A percentile compares a stretch with the other conserved stretches of the same genome.
These are phyloP conservation scores for Barbatosphaeria neglecta DNA, from an alignment of 495 filamentous ascomycete species.

Conservation along the genomic window DNA sequence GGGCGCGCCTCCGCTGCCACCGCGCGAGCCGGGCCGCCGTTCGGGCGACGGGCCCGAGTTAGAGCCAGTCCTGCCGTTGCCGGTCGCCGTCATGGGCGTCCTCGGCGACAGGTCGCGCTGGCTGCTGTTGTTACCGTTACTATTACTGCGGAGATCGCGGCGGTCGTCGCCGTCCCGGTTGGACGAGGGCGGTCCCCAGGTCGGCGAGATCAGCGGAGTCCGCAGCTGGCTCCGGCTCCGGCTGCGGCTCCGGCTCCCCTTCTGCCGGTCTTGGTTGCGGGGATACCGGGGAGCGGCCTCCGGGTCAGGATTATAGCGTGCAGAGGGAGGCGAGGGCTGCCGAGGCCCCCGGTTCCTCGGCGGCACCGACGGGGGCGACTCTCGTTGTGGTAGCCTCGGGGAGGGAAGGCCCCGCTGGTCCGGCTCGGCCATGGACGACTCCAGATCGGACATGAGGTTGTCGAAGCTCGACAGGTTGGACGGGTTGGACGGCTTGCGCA, in stretches of 20 bases:
- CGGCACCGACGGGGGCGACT: conserved; percentile 16
- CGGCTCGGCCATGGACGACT: conserved; percentile 33
- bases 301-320: conserved; percentile 21
- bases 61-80: too few species aligned
- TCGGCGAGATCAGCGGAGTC: conserved; percentile 15
- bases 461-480: conserved; percentile 31
- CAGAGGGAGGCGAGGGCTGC: conserved; percentile 11
- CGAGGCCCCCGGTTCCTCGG: conserved; percentile 6
- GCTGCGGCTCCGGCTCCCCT: neutral
- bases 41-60: conserved; percentile 4
- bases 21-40: conserved; percentile 7
- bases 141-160: neutral
- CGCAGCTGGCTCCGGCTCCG: conserved; percentile 3
- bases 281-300: too few species aligned
- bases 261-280: conserved; percentile 8
- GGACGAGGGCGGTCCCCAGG: conserved; percentile 2
- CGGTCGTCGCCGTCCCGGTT: conserved; percentile 14
- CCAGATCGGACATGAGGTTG: conserved; percentile 39
- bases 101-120: neutral
- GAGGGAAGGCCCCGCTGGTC: conserved; percentile 7
- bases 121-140: conserved; percentile 5
- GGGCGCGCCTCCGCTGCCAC: conserved; percentile 3
- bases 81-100: conserved; percentile 1
- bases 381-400: neutral
- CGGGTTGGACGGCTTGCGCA: conserved; percentile 23